phyloP scores from a whole-genome alignment of 163 green algal species.

The Prototheca cutis region DNA sequence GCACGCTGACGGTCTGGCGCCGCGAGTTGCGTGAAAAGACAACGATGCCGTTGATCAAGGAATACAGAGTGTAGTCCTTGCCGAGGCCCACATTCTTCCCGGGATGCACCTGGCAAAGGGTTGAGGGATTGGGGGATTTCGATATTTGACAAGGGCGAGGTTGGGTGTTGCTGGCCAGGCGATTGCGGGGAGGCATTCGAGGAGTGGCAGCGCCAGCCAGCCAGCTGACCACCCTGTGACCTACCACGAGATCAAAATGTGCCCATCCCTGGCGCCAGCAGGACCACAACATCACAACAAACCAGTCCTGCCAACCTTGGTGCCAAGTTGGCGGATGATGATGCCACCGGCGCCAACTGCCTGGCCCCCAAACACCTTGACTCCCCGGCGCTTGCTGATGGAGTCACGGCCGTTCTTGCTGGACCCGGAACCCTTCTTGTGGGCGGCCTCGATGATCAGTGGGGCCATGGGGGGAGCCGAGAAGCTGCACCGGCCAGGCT shows the following conservation, averaged over 20 bases:
- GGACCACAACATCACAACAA: too few species aligned
- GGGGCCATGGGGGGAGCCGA: too few species aligned
- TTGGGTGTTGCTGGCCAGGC: too few species aligned
- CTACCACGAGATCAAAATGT: too few species aligned
- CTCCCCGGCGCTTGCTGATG: constrained; percentile 73
- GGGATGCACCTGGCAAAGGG: constrained; percentile 91
- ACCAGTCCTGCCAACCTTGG: constrained; percentile 40
- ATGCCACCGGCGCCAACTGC: constrained; percentile 85
- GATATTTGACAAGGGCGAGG: too few species aligned
- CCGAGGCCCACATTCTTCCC: constrained; percentile 79
- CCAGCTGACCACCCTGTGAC: too few species aligned
- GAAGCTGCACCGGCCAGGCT: too few species aligned
- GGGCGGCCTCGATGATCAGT: constrained; percentile 35
- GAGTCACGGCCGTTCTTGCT: constrained; percentile 98
- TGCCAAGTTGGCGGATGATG: constrained; percentile 90
- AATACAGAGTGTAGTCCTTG: constrained; percentile 94
- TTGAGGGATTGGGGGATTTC: too few species aligned
- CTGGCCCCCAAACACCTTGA: constrained; percentile 96
- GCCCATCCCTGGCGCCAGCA: too few species aligned
- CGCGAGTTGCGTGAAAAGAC: constrained; percentile 69
- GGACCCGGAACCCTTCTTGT: constrained; percentile 75
- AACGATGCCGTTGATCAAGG: constrained; percentile 82
- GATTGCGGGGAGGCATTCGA: not conserved
- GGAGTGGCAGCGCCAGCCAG: too few species aligned
- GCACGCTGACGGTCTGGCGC: constrained; percentile 28